Conservation (phyloP, 768 basidiomycete genomes). For the Mycena venus region DNA sequence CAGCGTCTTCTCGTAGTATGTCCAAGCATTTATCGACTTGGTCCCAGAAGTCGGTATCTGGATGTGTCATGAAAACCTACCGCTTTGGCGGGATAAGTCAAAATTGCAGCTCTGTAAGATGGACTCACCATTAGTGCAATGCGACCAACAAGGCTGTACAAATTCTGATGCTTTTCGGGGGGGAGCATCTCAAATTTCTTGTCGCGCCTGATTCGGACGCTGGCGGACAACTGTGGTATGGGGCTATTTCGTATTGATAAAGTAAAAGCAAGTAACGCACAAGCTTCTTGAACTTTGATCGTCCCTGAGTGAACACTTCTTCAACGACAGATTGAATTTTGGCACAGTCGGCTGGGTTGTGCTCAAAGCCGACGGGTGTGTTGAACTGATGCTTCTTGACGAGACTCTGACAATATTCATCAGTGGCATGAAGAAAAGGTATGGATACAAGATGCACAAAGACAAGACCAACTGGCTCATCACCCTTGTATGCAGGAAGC, state of each 20-base stretch:
- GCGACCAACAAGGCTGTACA: not conserved
- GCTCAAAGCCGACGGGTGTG: not conserved
- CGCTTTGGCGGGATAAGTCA: not conserved
- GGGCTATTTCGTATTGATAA: not conserved
- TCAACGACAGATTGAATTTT: not conserved
- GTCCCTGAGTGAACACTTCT: not conserved
- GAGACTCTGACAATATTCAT: not conserved
- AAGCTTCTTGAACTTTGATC: not conserved
- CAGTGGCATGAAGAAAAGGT: not conserved
- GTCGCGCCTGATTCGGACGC: not conserved
- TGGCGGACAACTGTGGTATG: not conserved
- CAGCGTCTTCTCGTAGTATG: not conserved
- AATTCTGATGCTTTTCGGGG: not conserved
- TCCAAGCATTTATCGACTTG: not conserved
- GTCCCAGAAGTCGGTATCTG: not conserved
- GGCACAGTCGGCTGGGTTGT: not conserved
- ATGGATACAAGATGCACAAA: constrained; percentile 22
- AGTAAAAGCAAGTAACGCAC: not conserved
- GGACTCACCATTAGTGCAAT: constrained; percentile 6
- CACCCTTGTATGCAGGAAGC: constrained; percentile 38
- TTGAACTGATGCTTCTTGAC: constrained; percentile 15
- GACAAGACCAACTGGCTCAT: constrained; percentile 13
- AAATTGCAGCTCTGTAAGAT: not conserved
- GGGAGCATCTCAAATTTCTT: not conserved
- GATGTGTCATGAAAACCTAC: not conserved